Percentiles rank a stretch among this genome's conserved stretches.
These are phyloP conservation scores for Plasmopara halstedii DNA, from an alignment of 352 stramenopile genomes.

Conservation along the genomic window DNA sequence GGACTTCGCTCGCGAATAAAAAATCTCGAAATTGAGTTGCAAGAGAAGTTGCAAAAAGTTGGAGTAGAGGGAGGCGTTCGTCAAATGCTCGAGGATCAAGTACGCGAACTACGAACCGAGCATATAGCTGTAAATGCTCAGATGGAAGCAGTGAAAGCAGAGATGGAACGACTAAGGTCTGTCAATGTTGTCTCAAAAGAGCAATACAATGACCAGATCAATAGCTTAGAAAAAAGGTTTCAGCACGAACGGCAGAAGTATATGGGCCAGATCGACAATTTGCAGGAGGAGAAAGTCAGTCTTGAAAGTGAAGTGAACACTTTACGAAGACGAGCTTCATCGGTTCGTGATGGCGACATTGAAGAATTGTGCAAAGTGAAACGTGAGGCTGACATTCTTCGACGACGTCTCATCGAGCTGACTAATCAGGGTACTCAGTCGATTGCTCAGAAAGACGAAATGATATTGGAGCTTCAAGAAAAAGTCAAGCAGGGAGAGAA, in stretches of 20 bases:
- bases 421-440: conserved; percentile 51
- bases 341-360: conserved; percentile 48
- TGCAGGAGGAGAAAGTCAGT: conserved; percentile 71
- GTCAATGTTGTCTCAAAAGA: conserved; percentile 37
- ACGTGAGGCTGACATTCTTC: conserved; percentile 61
- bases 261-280: conserved; percentile 38
- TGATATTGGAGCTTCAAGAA: conserved; percentile 62
- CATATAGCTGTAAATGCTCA: conserved; percentile 75
- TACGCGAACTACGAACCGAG: conserved; percentile 62
- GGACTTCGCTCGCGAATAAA: conserved; percentile 32
- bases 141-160: conserved; percentile 61
- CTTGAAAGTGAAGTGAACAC: conserved; percentile 70
- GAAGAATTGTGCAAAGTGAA: conserved; percentile 67
- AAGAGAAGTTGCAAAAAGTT: conserved; percentile 46
- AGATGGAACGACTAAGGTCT: conserved; percentile 50
- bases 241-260: conserved; percentile 29
- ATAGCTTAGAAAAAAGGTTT: conserved; percentile 28
- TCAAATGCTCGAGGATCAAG: conserved; percentile 64
- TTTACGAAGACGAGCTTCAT: conserved; percentile 39
- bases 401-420: conserved; percentile 57
- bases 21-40: conserved; percentile 37
- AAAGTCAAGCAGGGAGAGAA: conserved; percentile 76
- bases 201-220: conserved; percentile 24
- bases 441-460: conserved; percentile 60
- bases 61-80: conserved; percentile 56